A percentile compares a stretch with the other conserved stretches of the same genome.
Conservation (phyloP, 73 alveolate species). For the Effrenium voratum region DNA sequence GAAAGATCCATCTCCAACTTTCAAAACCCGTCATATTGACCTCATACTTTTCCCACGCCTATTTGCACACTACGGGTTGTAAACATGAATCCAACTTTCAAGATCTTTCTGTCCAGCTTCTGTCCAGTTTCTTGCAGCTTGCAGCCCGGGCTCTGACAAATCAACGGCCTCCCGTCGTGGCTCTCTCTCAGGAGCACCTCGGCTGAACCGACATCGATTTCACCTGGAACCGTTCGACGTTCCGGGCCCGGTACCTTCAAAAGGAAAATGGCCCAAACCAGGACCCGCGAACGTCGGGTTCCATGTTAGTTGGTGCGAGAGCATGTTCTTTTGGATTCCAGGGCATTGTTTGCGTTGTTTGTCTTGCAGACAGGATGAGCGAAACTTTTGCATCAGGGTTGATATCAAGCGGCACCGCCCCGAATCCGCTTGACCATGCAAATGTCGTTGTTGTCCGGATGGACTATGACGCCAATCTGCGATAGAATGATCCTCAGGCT, state of each 20-base stretch:
- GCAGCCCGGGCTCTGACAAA: conserved; percentile 32
- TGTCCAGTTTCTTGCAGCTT: neutral
- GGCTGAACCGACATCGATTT: neutral
- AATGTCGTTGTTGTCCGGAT: conserved; percentile 66
- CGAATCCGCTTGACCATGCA: conserved; percentile 78
- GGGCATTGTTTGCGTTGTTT: neutral
- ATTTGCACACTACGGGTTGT: no score
- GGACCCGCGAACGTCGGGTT: no score
- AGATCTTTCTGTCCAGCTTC: neutral
- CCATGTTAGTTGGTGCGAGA: no score
- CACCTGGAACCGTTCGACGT: neutral
- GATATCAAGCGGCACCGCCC: conserved; percentile 30
- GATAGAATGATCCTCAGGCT: conserved; percentile 68
- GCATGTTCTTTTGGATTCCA: no score
- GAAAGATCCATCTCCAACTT: no score
- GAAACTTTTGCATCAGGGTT: no score
- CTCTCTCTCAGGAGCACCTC: conserved; percentile 70
- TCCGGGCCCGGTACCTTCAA: neutral
- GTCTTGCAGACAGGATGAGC: no score
- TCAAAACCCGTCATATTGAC: no score
- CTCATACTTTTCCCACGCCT: no score
- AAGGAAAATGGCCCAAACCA: neutral
- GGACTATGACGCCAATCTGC: conserved; percentile 84
- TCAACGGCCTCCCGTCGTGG: conserved; percentile 55
- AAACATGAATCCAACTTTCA: neutral